Percentiles rank a stretch among this genome's conserved stretches.
Conservation (phyloP, 2,329 filamentous ascomycete genomes). For the Paraphoma sp. region DNA sequence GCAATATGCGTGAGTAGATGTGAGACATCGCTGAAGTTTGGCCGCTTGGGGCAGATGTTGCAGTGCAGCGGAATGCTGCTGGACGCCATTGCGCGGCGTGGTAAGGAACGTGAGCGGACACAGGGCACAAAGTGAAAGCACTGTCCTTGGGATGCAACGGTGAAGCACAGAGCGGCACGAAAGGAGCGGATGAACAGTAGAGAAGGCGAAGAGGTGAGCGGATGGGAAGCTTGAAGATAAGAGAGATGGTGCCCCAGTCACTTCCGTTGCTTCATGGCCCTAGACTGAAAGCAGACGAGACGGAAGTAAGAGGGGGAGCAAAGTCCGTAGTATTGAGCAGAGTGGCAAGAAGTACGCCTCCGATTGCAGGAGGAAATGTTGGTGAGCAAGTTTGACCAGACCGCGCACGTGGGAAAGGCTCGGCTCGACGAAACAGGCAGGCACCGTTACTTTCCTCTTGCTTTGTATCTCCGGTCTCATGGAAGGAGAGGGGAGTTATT, state of each 20-base stretch:
- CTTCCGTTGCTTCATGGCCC: conserved; percentile 28
- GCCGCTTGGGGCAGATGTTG: conserved; percentile 80
- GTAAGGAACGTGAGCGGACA: conserved; percentile 34
- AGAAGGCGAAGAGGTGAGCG: conserved; percentile 41
- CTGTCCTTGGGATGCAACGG: conserved; percentile 35
- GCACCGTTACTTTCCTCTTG: conserved; percentile 65
- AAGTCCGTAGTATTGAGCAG: conserved; percentile 13
- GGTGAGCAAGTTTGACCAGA: conserved; percentile 30
- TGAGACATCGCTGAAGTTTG: conserved; percentile 86
- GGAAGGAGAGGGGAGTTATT: conserved; percentile 66
- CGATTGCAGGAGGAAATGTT: conserved; percentile 34
- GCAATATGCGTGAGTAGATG: conserved; percentile 91
- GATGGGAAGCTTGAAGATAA: conserved; percentile 30
- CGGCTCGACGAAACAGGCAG: conserved; percentile 35
- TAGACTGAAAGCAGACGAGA: conserved; percentile 17
- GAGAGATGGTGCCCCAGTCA: conserved; percentile 31
- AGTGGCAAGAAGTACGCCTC: conserved; percentile 29
- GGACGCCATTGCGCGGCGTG: conserved; percentile 43
- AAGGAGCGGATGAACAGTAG: conserved; percentile 45
- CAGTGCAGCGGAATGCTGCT: conserved; percentile 73
- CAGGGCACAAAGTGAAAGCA: conserved; percentile 28
- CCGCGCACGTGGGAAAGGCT: conserved; percentile 38
- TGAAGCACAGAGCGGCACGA: conserved; percentile 34
- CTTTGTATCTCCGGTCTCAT: conserved; percentile 73
- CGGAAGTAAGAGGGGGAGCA: conserved; percentile 21